phyloP scores from a whole-genome alignment of 2,329 filamentous ascomycete species.

The Alternaria sp. region DNA sequence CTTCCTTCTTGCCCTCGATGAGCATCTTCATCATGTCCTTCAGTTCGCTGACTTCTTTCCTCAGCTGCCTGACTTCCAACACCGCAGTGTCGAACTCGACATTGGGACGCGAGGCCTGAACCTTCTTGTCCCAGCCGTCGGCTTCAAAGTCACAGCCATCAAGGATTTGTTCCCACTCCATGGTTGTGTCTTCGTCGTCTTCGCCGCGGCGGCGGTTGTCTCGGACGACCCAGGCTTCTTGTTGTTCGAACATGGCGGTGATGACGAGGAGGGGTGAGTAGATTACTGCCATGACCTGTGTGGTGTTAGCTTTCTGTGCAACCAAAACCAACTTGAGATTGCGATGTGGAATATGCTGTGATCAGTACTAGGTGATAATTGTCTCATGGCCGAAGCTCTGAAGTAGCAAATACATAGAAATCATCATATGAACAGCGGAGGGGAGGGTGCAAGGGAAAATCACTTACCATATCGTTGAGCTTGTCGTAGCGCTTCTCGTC shows the following conservation, averaged over 20 bases:
- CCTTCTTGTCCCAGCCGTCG: constrained; percentile 84
- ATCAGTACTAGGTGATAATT: constrained; percentile 91
- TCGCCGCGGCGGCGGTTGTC: constrained; percentile 80
- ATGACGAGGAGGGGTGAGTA: constrained; percentile 85
- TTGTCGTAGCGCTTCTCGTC: constrained; percentile 73
- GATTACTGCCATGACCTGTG: constrained; percentile 74
- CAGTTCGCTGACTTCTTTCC: constrained; percentile 53
- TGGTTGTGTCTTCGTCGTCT: constrained; percentile 83
- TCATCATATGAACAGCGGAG: constrained; percentile 73
- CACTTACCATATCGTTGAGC: constrained; percentile 73
- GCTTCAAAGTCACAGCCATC: constrained; percentile 77
- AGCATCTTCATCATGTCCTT: constrained; percentile 48
- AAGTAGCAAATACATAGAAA: constrained; percentile 99
- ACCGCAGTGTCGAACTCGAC: constrained; percentile 79
- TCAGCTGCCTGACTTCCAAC: constrained; percentile 63
- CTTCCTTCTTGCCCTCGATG: constrained; percentile 19
- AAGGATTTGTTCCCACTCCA: constrained; percentile 91
- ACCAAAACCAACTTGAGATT: no score
- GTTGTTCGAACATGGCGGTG: constrained; percentile 67
- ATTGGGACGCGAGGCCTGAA: constrained; percentile 77
- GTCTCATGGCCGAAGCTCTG: constrained; percentile 99
- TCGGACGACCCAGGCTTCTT: constrained; percentile 63
- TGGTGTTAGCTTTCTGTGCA: not conserved
- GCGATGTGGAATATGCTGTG: constrained; percentile 19
- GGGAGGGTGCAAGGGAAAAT: not conserved